A percentile compares a stretch with the other conserved stretches of the same genome.
Evolutionary conservation across 352 stramenopile genomes (phyloP).

Genomic region (Phytophthora sp.): DNA sequence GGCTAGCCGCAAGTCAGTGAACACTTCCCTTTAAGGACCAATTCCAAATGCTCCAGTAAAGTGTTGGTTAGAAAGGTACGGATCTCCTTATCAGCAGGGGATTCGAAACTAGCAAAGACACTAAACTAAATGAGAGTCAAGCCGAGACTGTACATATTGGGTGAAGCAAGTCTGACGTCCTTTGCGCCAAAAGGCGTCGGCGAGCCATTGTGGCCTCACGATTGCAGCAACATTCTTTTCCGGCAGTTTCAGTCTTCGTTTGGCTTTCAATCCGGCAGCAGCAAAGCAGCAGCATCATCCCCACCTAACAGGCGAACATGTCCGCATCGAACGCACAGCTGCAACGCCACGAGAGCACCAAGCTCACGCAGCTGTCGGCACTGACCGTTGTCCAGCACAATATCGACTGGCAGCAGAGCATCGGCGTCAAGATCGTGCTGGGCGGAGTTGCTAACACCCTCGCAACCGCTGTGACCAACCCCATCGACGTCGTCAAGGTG

Average conservation of each 20-base stretch:
- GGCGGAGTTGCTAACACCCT: conserved; percentile 69
- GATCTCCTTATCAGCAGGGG: conserved; percentile 12
- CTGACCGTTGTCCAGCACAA: conserved; percentile 31
- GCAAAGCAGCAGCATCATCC: background rate
- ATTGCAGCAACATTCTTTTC: conserved; percentile 8
- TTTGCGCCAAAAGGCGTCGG: conserved; percentile 18
- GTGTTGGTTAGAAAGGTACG: background rate
- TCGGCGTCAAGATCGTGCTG: conserved; percentile 67
- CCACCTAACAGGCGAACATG: conserved; percentile 16
- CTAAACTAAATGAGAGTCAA: conserved; percentile 16
- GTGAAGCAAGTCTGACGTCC: conserved; percentile 23
- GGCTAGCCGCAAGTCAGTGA: background rate
- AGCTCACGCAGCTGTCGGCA: conserved; percentile 20
- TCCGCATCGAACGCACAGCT: conserved; percentile 18
- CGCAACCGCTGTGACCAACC: conserved; percentile 56
- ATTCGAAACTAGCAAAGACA: background rate
- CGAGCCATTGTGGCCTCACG: too few relatives aligned
- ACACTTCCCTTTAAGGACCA: background rate
- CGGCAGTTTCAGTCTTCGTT: conserved; percentile 26
- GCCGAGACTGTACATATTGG: conserved; percentile 15
- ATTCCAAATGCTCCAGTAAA: background rate
- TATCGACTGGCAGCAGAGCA: conserved; percentile 53
- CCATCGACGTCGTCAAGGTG: conserved; percentile 75
- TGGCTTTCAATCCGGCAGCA: conserved; percentile 10
- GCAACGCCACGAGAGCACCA: conserved; percentile 25